Conservation (phyloP, 108 stramenopile species). For the Cyclotella choctawhatcheeana region DNA sequence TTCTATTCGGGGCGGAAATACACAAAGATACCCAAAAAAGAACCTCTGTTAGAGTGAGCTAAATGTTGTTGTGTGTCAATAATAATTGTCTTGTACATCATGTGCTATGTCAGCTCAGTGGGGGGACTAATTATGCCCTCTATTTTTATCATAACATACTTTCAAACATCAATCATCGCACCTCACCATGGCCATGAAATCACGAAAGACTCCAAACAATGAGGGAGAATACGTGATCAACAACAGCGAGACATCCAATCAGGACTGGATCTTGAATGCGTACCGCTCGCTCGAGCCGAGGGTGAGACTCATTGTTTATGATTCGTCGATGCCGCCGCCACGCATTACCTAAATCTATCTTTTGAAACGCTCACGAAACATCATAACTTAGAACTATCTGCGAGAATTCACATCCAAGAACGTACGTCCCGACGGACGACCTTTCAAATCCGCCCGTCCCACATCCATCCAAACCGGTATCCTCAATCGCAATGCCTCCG, state of each 20-base stretch:
- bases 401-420: slow-evolving; percentile 57
- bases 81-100: too few relatives aligned
- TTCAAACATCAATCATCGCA: too few relatives aligned
- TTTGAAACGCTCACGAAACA: not conserved
- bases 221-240: slow-evolving; percentile 31
- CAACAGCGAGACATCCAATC: slow-evolving; percentile 10
- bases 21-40: too few relatives aligned
- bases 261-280: slow-evolving; percentile 47
- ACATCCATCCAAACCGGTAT: slow-evolving; percentile 56
- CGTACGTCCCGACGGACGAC: slow-evolving; percentile 75
- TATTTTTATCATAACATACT: too few relatives aligned
- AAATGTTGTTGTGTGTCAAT: too few relatives aligned
- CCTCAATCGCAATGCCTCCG: slow-evolving; percentile 63
- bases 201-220: not conserved
- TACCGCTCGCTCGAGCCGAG: slow-evolving; percentile 50
- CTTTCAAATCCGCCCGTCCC: slow-evolving; percentile 58
- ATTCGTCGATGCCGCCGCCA: not conserved
- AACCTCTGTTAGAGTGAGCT: too few relatives aligned
- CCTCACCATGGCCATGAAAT: not conserved
- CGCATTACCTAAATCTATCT: not conserved
- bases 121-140: too few relatives aligned
- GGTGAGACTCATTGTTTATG: slow-evolving; percentile 33
- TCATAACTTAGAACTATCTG: slow-evolving; percentile 51
- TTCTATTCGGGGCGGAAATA: too few relatives aligned
- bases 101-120: too few relatives aligned